These are phyloP conservation scores for Beauveria rudraprayagi DNA, from an alignment of 2,329 filamentous ascomycete genomes.

Conservation along the genomic window DNA sequence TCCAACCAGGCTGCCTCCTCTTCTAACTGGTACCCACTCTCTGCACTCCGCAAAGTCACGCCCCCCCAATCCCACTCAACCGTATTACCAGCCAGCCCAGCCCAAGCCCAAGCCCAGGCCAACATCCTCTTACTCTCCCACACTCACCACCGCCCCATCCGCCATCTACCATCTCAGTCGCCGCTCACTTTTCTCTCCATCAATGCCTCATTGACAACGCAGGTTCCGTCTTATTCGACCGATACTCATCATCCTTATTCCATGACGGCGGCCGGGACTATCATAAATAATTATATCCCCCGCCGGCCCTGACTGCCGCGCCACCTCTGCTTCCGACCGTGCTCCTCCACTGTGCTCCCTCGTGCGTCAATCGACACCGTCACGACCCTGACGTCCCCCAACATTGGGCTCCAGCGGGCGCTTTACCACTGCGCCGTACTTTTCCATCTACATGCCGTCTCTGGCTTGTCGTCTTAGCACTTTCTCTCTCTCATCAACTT, in stretches of 20 bases:
- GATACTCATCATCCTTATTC: neutral
- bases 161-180: neutral
- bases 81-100: neutral
- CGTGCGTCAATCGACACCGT: slow-evolving; percentile 5
- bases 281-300: neutral
- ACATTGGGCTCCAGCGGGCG: neutral
- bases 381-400: neutral
- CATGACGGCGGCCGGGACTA: neutral
- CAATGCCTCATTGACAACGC: slow-evolving; percentile 7
- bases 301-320: neutral
- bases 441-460: neutral
- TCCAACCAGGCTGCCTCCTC: neutral
- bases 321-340: slow-evolving; percentile 11
- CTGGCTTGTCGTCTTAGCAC: neutral
- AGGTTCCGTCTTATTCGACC: neutral
- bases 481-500: neutral
- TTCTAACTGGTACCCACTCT: neutral
- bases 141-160: slow-evolving; percentile 5
- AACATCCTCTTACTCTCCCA: neutral
- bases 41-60: slow-evolving; percentile 11
- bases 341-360: slow-evolving; percentile 13
- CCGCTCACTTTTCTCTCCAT: neutral
- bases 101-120: neutral
- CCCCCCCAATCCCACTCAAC: neutral
- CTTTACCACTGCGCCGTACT: neutral